Evolutionary conservation across 2,329 filamentous ascomycete genomes (phyloP).

Genomic region (Trichoderma hamatum): DNA sequence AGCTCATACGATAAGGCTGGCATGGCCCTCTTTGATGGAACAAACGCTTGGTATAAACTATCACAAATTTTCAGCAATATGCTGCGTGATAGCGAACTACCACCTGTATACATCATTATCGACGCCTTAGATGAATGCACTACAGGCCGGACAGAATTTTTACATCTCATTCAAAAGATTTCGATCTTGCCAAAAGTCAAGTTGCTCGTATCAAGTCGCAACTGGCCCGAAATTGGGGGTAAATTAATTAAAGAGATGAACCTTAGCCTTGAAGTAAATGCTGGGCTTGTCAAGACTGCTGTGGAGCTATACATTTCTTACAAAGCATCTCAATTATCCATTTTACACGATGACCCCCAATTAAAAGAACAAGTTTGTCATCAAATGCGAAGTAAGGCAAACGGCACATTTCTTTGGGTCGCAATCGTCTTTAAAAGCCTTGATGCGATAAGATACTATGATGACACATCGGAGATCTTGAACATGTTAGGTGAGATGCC

Average conservation of each 20-base stretch:
- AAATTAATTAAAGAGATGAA: background rate
- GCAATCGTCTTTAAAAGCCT: background rate
- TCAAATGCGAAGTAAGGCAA: background rate
- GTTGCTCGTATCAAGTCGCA: conserved; percentile 12
- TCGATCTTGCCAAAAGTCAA: background rate
- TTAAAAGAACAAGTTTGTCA: no score
- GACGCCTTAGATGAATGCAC: conserved; percentile 51
- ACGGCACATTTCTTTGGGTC: background rate
- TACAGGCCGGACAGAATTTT: conserved; percentile 39
- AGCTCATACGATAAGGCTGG: conserved; percentile 40
- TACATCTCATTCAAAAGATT: conserved; percentile 41
- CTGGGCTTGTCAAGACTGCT: background rate
- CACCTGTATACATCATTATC: conserved; percentile 42
- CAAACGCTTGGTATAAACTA: conserved; percentile 43
- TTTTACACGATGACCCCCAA: no score
- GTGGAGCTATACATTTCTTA: background rate
- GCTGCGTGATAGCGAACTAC: conserved; percentile 40
- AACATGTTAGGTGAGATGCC: background rate
- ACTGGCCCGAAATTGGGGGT: conserved; percentile 28
- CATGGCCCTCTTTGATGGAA: conserved; percentile 42
- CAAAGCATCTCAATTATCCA: background rate
- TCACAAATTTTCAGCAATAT: conserved; percentile 44
- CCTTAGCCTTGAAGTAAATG: background rate
- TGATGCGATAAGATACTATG: background rate
- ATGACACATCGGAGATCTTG: no score